A percentile compares a stretch with the other conserved stretches of the same genome.
phyloP scores from a whole-genome alignment of 2,329 filamentous ascomycete genomes.

The Microsporum canis region DNA sequence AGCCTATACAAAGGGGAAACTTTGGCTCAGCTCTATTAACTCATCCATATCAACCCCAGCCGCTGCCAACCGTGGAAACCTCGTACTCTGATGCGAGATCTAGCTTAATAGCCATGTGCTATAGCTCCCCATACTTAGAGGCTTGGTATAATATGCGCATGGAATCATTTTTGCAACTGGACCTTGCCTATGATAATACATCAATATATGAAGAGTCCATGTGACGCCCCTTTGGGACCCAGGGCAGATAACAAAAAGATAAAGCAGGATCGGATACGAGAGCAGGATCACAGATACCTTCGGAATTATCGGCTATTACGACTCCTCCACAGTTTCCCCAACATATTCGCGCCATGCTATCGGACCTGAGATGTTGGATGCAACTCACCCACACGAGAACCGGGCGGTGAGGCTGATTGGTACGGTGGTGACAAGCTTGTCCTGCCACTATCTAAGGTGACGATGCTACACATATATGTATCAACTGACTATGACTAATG shows the following conservation, averaged over 20 bases:
- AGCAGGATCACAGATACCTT: neutral
- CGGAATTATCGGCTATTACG: neutral
- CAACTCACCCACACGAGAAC: neutral
- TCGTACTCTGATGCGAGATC: constrained; percentile 1
- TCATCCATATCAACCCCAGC: neutral
- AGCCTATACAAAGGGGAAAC: neutral
- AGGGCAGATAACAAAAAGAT: neutral
- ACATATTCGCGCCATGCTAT: neutral
- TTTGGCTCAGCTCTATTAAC: neutral
- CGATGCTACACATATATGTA: neutral
- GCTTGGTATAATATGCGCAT: neutral
- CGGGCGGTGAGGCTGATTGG: constrained; percentile 1
- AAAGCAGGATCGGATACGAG: constrained; percentile 3
- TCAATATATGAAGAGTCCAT: neutral
- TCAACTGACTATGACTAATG: neutral
- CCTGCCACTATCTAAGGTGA: neutral
- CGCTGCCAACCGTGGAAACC: neutral
- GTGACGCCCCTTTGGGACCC: neutral
- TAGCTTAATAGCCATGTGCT: neutral
- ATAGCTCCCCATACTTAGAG: neutral
- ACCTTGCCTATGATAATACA: neutral
- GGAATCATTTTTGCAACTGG: neutral
- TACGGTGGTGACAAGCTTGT: neutral
- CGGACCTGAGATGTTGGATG: neutral
- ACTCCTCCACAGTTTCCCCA: neutral